These are phyloP conservation scores for Cubamyces sp. DNA, from an alignment of 768 basidiomycete species.

Conservation along the genomic window DNA sequence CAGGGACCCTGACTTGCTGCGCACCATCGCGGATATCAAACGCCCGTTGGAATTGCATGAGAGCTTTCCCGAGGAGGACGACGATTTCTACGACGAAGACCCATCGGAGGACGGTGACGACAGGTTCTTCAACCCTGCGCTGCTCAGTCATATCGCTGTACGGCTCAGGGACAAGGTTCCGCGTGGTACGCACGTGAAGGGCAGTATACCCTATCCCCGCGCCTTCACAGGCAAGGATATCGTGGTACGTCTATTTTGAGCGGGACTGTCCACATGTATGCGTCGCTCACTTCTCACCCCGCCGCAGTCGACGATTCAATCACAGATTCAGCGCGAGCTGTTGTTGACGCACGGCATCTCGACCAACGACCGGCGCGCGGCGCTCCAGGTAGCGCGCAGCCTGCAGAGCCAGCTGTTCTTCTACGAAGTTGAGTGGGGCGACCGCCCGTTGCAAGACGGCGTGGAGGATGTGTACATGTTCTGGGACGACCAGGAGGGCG, in stretches of 20 bases:
- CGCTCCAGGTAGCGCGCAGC: slow-evolving; percentile 86
- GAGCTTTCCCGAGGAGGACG: slow-evolving; percentile 54
- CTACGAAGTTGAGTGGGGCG: slow-evolving; percentile 96
- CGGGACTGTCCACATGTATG: not conserved
- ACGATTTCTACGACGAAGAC: slow-evolving; percentile 58
- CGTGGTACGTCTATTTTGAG: slow-evolving; percentile 62
- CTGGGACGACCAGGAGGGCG: slow-evolving; percentile 76
- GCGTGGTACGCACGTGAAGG: slow-evolving; percentile 85
- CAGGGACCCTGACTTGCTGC: slow-evolving; percentile 34
- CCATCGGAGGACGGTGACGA: slow-evolving; percentile 54
- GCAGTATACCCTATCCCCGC: slow-evolving; percentile 86
- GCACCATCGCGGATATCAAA: slow-evolving; percentile 37
- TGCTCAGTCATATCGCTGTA: slow-evolving; percentile 88
- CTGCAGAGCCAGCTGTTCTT: slow-evolving; percentile 94
- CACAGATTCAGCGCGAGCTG: slow-evolving; percentile 83
- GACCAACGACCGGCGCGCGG: slow-evolving; percentile 78
- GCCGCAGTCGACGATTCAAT: slow-evolving; percentile 81
- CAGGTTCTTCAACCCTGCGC: slow-evolving; percentile 85
- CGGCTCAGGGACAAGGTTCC: slow-evolving; percentile 90
- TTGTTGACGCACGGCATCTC: slow-evolving; percentile 74
- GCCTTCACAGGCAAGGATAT: slow-evolving; percentile 96
- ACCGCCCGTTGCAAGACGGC: slow-evolving; percentile 77
- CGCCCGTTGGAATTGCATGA: slow-evolving; percentile 48
- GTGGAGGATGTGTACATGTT: slow-evolving; percentile 96
- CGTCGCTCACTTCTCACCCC: slow-evolving; percentile 11